Percentiles rank a stretch among this genome's conserved stretches.
phyloP scores from a whole-genome alignment of 805 yeast species.

The Ogataea nitratoaversa region DNA sequence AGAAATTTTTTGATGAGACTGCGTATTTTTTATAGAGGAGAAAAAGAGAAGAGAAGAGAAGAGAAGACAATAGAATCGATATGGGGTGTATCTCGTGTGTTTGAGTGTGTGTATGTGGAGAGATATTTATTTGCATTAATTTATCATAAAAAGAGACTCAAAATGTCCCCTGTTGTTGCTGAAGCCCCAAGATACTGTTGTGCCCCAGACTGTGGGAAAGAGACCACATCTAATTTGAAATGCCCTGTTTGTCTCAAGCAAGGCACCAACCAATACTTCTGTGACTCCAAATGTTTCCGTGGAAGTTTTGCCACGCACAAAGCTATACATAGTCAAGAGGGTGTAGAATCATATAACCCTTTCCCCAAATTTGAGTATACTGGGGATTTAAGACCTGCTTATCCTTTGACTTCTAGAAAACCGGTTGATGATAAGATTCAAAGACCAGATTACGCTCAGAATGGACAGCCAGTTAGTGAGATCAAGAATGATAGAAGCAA shows the following conservation, averaged over 20 bases:
- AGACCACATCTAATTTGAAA: slow-evolving; percentile 67
- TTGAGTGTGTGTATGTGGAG: too few species aligned
- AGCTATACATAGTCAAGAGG: slow-evolving; percentile 62
- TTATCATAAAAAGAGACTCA: too few species aligned
- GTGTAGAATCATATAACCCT: slow-evolving; percentile 70
- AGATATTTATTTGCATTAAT: too few species aligned
- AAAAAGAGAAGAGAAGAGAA: too few species aligned
- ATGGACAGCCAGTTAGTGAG: slow-evolving; percentile 79
- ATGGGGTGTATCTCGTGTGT: too few species aligned
- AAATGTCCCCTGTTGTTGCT: too few species aligned
- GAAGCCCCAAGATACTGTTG: slow-evolving; percentile 42
- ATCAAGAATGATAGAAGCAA: slow-evolving; percentile 64
- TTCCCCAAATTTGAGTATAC: slow-evolving; percentile 74
- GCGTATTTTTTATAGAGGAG: too few species aligned
- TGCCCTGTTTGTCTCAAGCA: slow-evolving; percentile 90
- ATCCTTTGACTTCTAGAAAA: slow-evolving; percentile 76
- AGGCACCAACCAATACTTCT: slow-evolving; percentile 60
- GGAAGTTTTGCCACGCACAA: slow-evolving; percentile 71
- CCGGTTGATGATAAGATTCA: slow-evolving; percentile 66
- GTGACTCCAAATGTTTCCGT: slow-evolving; percentile 81
- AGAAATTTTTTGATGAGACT: too few species aligned
- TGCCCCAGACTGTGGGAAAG: slow-evolving; percentile 82
- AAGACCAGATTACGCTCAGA: slow-evolving; percentile 77
- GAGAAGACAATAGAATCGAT: too few species aligned
- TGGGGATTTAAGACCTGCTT: slow-evolving; percentile 71